Percentiles rank a stretch among this genome's conserved stretches.
Evolutionary conservation across 306 rosid genomes (phyloP).

Genomic region (Ammopiptanthus mongolicus): DNA sequence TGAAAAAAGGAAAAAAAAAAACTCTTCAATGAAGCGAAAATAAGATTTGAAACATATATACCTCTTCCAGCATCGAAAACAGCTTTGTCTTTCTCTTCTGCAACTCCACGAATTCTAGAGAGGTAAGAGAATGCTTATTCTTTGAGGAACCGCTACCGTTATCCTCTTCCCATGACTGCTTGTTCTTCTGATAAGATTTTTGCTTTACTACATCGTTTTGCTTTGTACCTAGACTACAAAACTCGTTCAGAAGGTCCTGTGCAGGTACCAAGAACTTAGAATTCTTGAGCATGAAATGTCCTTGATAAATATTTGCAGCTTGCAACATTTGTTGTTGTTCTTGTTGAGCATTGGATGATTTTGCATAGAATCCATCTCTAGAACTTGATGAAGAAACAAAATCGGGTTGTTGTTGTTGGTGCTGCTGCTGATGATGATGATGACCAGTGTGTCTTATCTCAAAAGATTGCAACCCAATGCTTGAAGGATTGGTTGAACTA

Average conservation of each 20-base stretch:
- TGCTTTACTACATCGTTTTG: constrained; percentile 30
- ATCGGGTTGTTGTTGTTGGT: constrained; percentile 13
- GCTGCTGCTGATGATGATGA: constrained; percentile 22
- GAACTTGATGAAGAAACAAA: constrained; percentile 20
- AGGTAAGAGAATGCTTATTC: constrained; percentile 39
- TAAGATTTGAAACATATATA: constrained; percentile 24
- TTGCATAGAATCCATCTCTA: constrained; percentile 37
- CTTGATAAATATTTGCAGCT: constrained; percentile 26
- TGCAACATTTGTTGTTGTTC: constrained; percentile 23
- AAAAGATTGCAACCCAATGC: constrained; percentile 60
- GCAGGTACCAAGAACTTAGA: constrained; percentile 52
- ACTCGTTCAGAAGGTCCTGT: constrained; percentile 66
- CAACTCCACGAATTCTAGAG: constrained; percentile 75
- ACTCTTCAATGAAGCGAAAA: constrained; percentile 16
- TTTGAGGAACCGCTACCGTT: constrained; percentile 35
- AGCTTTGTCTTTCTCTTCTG: constrained; percentile 88
- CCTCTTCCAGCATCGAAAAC: constrained; percentile 94
- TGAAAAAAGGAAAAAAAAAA: not conserved
- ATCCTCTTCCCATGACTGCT: constrained; percentile 47
- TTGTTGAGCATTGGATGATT: constrained; percentile 15
- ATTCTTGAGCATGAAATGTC: constrained; percentile 37
- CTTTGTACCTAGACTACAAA: constrained; percentile 64
- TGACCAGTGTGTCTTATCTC: constrained; percentile 46
- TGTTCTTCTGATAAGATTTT: constrained; percentile 39
- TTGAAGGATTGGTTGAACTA: constrained; percentile 51